Base-by-base conservation (phyloP, 345 rosid genomes). In the Alliaria petiolata region DNA sequence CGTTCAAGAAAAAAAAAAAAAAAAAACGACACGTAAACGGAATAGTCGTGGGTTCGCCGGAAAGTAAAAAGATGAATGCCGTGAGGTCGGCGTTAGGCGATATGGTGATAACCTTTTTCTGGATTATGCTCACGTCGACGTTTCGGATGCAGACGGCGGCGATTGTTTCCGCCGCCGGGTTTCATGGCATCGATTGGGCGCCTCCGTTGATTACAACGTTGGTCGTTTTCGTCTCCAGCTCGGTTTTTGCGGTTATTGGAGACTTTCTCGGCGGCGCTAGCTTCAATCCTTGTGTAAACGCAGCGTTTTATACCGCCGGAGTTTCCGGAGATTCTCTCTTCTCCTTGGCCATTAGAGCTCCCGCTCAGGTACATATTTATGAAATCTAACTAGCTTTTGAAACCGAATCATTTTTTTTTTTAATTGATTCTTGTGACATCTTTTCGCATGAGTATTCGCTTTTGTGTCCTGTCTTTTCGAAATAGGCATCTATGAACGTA, bases 341-440 rank as follows among this genome's bases (percentile, higher is more conserved):
- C 81, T 88, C 98, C 69, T 82, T 95, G 87, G 97, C 91, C 14
- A 72, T 95, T 70, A 85, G 97, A 59, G 84, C 89, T 52, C 96
- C 96, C n/a, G 97, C 97, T 67, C 97, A 92, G 96, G 98, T 89
- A 6, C n/a, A n/a, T n/a, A n/a, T n/a, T n/a, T n/a, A n/a, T n/a
- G n/a, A n/a, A n/a, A n/a, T n/a, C n/a, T n/a, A n/a, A n/a, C 56
- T 72, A 33, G 49, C 12, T 25, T 45, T 54, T 73, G 43, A 64
- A 47, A 58, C 61, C 43, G 8, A 65, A 62, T 42, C 17, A 30
- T 1, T 1, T 0, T 12, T 5, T 35, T 2, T 26, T 15, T 38
- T 65, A 22, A 3, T 14, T 47, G 45, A 64, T 15, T 4, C 0
- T 39, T 47, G 47, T 58, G 47, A 58, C 65, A 36, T 70, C 36